Conservation (phyloP, 768 basidiomycete genomes). For the Phaeotremella skinneri region DNA sequence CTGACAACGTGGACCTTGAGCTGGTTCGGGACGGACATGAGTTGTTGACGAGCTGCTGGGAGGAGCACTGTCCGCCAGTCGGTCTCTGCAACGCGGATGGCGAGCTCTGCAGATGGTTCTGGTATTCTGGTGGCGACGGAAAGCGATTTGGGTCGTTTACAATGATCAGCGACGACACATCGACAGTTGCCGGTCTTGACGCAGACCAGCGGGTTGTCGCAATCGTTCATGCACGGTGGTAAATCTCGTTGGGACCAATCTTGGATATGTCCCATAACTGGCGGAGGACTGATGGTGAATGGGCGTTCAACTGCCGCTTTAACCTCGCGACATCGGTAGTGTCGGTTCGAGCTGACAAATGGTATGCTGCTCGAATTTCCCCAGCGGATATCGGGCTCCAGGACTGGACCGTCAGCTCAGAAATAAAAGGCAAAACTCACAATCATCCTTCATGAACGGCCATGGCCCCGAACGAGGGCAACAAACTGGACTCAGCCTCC, state of each 20-base stretch:
- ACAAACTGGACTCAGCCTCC: slow-evolving; percentile 22
- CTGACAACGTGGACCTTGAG: slow-evolving; percentile 48
- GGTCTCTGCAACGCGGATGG: slow-evolving; percentile 21
- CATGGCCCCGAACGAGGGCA: slow-evolving; percentile 18
- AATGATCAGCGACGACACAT: slow-evolving; percentile 48
- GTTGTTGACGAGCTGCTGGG: slow-evolving; percentile 37
- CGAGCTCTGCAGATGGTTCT: not conserved
- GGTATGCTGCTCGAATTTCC: not conserved
- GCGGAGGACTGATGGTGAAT: slow-evolving; percentile 7
- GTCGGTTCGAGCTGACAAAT: not conserved
- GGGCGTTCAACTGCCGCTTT: not conserved
- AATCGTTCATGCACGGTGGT: slow-evolving; percentile 51
- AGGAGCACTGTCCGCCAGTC: slow-evolving; percentile 46
- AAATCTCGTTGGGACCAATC: slow-evolving; percentile 45
- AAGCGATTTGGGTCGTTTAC: slow-evolving; percentile 17
- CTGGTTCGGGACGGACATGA: slow-evolving; percentile 37
- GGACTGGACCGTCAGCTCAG: not conserved
- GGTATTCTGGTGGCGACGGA: not conserved
- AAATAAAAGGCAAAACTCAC: not conserved
- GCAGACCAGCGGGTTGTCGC: slow-evolving; percentile 47
- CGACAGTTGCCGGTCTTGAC: slow-evolving; percentile 50
- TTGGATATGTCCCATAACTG: slow-evolving; percentile 9
- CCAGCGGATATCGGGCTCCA: slow-evolving; percentile 2
- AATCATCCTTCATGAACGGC: slow-evolving; percentile 15
- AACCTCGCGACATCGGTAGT: slow-evolving; percentile 1